Evolutionary conservation across 2,329 filamentous ascomycete species (phyloP).

Genomic region (Trichoderma cornu-damae): DNA sequence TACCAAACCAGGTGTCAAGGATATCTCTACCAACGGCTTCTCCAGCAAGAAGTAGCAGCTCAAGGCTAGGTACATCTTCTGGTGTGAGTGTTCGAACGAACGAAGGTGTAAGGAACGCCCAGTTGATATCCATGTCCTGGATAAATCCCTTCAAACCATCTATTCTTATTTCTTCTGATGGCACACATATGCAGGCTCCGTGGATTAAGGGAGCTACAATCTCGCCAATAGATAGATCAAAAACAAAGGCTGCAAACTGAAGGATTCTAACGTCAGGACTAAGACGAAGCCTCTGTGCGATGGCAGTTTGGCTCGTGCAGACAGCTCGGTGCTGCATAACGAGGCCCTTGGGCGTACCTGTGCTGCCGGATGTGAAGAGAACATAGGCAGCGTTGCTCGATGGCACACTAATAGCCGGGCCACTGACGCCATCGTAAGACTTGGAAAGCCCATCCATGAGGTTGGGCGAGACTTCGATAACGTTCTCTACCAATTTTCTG

Average conservation of each 20-base stretch:
- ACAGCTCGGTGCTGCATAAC: constrained; percentile 8
- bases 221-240: constrained; percentile 18
- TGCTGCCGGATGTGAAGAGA: constrained; percentile 54
- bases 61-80: constrained; percentile 38
- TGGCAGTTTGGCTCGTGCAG: constrained; percentile 7
- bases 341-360: constrained; percentile 50
- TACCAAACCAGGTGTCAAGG: constrained; percentile 11
- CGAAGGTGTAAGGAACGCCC: constrained; percentile 14
- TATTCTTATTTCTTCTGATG: constrained; percentile 14
- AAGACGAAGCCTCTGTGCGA: not conserved
- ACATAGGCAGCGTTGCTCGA: constrained; percentile 28
- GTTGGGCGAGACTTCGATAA: constrained; percentile 2
- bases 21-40: constrained; percentile 14
- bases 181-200: constrained; percentile 15
- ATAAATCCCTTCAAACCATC: constrained; percentile 5
- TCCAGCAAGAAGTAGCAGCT: constrained; percentile 40
- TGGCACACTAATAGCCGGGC: not conserved
- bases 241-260: constrained; percentile 21
- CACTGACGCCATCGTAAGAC: not conserved
- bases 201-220: constrained; percentile 8
- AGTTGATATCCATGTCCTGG: not conserved
- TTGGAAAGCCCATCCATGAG: not conserved
- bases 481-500: not conserved
- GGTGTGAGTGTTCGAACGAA: constrained; percentile 33
- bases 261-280: not conserved